phyloP scores from a whole-genome alignment of 129 eudicot genomes.

The Escallonia herrerae region DNA sequence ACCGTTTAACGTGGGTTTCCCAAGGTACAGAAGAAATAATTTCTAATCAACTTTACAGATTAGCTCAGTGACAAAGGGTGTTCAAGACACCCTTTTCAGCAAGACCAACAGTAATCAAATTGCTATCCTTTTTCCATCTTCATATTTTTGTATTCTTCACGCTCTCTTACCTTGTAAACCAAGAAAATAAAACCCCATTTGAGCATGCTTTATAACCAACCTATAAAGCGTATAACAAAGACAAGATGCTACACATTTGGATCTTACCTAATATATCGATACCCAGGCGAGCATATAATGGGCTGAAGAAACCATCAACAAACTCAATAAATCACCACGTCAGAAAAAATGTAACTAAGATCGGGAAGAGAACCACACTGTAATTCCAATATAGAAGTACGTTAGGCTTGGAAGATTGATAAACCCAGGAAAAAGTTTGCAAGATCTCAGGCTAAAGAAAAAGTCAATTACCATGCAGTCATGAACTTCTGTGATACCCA shows the following conservation, averaged over 20 bases:
- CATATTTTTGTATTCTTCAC: too few relatives aligned
- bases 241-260: neutral
- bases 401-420: neutral
- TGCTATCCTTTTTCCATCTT: too few relatives aligned
- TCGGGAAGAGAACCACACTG: conserved; percentile 57
- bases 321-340: conserved; percentile 60
- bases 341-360: conserved; percentile 44
- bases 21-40: too few relatives aligned
- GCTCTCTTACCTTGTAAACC: too few relatives aligned
- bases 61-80: too few relatives aligned
- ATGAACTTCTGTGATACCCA: conserved; percentile 51
- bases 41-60: too few relatives aligned
- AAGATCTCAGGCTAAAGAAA: neutral
- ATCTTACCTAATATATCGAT: conserved; percentile 46
- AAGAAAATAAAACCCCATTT: neutral
- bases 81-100: too few relatives aligned
- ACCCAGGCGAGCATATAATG: conserved; percentile 41
- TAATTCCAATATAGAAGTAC: conserved; percentile 8
- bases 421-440: neutral
- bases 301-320: conserved; percentile 66
- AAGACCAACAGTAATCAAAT: too few relatives aligned
- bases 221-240: too few relatives aligned
- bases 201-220: too few relatives aligned
- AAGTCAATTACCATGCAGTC: conserved; percentile 44
- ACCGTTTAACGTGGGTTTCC: too few relatives aligned